Evolutionary conservation across 202 grass and related monocot genomes (phyloP).

Genomic region (Schoenoplectus triqueter): DNA sequence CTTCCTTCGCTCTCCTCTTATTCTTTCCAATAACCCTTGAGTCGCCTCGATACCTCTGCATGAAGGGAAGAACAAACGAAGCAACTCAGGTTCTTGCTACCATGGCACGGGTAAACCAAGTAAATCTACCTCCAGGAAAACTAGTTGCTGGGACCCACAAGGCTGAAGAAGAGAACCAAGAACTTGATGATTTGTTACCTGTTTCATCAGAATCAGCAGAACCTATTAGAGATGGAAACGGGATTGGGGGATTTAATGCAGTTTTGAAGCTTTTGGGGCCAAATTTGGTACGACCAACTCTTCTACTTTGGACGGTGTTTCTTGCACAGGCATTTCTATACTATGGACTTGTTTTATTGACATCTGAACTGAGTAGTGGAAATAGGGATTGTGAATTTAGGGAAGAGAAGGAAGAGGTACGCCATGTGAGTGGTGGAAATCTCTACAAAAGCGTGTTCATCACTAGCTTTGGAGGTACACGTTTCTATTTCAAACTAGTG

Average conservation of each 20-base stretch:
- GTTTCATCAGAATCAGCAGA: conserved; percentile 59
- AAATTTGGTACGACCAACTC: conserved; percentile 72
- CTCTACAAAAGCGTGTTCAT: conserved; percentile 90
- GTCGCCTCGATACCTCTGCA: conserved; percentile 91
- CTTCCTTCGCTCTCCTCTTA: conserved; percentile 80
- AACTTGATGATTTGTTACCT: conserved; percentile 57
- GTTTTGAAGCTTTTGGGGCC: conserved; percentile 76
- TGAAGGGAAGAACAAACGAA: conserved; percentile 75
- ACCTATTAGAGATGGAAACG: conserved; percentile 53
- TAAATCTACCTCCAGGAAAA: conserved; percentile 62
- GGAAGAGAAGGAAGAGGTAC: conserved; percentile 28
- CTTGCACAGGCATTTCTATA: conserved; percentile 92
- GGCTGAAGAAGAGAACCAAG: conserved; percentile 37
- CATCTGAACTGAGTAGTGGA: conserved; percentile 79
- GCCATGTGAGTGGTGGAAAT: conserved; percentile 54
- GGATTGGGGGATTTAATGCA: conserved; percentile 56
- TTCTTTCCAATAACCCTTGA: conserved; percentile 81
- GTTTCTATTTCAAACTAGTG: conserved; percentile 22
- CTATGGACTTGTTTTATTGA: conserved; percentile 88
- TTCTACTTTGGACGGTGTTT: conserved; percentile 93
- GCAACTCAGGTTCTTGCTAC: conserved; percentile 74
- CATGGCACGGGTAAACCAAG: conserved; percentile 70
- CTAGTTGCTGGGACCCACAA: conserved; percentile 55
- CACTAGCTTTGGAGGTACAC: conserved; percentile 86
- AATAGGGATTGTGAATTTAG: conserved; percentile 68